Evolutionary conservation across 164 flowering plant species (phyloP), one percentile per base, ranked within the genome.

Genomic region (Vitis rotundifolia): DNA sequence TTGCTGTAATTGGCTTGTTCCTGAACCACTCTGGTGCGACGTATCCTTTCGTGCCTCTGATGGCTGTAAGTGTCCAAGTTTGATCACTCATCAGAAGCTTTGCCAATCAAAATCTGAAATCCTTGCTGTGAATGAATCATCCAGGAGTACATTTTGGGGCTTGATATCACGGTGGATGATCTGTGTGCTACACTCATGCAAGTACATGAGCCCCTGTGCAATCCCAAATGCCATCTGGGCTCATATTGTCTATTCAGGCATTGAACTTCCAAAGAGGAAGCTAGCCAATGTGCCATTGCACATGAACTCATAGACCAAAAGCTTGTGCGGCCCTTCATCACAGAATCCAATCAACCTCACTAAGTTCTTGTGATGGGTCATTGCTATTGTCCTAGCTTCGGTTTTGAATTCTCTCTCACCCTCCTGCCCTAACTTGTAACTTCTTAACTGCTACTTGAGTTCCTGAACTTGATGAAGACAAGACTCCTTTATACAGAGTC

Each of bases 351-450:
- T 9, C 3, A 74, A 16, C 6, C 55, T 13, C 16, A 71, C 71
- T 48, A 75, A 44, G 59, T 75, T 75, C 31, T 50, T 75, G 61
- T 75, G 78, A 16, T 71, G 66, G n/a, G 74, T 75, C 14, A 57
- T 29, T 12, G 68, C 75, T 13, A 75, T 75, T 4, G 50, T 64
- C 1, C 56, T 67, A 9, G 68, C 71, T 68, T 75, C 78, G 2
- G 71, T 58, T 28, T 71, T 62, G 71, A 75, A 75, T 58, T 75
- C 78, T 9, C 58, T 67, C 26, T 71, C 75, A 8, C 61, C 47
- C 4, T 71, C 69, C 52, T 51, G 58, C 9, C 28, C 48, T 6
- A 67, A 2, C 1, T 10, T 63, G 16, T 71, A 76, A 51, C 31
- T 76, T 76, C 75, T 76, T 76, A 29, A 76, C 72, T 0, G 79